Evolutionary conservation across 768 basidiomycete species (phyloP).

Genomic region (Trametes maxima): DNA sequence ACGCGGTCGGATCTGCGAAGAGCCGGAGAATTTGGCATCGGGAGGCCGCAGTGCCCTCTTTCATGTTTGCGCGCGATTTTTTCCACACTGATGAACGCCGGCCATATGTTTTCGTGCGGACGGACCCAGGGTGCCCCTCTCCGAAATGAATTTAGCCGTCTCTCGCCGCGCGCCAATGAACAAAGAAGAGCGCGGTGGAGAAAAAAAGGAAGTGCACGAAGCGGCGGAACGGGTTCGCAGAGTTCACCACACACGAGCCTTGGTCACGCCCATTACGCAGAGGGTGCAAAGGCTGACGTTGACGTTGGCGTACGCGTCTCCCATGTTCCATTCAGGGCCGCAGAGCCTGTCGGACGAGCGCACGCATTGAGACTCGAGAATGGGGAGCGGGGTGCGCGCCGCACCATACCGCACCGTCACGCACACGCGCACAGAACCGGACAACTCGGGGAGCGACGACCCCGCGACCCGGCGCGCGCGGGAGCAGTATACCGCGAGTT

Average conservation of each 20-base stretch:
- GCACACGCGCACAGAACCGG: neutral
- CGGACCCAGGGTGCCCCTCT: neutral
- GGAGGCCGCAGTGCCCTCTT: neutral
- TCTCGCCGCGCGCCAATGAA: neutral
- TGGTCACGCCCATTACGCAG: too few relatives aligned
- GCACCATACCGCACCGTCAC: too few relatives aligned
- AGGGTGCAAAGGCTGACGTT: neutral
- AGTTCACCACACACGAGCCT: too few relatives aligned
- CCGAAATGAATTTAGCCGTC: neutral
- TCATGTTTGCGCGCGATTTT: constrained; percentile 5
- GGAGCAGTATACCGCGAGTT: neutral
- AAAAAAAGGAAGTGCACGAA: neutral
- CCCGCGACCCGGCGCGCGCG: neutral
- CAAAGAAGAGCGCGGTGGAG: neutral
- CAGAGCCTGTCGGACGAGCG: neutral
- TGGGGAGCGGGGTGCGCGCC: neutral
- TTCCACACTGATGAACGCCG: constrained; percentile 7
- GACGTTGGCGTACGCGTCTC: neutral
- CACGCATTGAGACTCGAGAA: neutral
- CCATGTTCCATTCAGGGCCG: constrained; percentile 9
- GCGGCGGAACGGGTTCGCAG: too few relatives aligned
- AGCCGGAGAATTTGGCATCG: constrained; percentile 7
- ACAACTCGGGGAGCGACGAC: constrained; percentile 6
- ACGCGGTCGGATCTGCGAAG: neutral
- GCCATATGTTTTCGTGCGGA: constrained; percentile 7